Conservation (phyloP, 2,329 filamentous ascomycete species). For the Hypomyces rosellus region DNA sequence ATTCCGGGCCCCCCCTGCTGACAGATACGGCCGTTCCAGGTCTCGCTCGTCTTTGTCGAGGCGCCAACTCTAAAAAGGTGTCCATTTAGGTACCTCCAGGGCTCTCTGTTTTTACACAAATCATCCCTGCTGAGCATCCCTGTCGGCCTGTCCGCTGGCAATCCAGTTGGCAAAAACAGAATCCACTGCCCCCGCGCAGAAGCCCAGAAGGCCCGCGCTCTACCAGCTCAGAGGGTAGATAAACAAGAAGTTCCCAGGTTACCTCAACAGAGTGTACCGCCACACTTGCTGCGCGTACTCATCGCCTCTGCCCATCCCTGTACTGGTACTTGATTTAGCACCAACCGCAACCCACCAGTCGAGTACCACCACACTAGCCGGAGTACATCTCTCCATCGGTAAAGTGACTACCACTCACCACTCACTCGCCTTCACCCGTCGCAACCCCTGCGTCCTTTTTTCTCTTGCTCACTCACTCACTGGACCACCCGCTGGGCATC, state of each 20-base stretch:
- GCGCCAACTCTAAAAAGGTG: slow-evolving; percentile 15
- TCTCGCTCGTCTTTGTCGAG: background rate
- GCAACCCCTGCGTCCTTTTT: too few relatives aligned
- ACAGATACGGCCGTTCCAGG: slow-evolving; percentile 2
- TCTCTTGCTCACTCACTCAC: background rate
- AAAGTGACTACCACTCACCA: too few relatives aligned
- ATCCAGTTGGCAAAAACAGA: too few relatives aligned
- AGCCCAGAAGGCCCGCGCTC: background rate
- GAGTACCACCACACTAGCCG: too few relatives aligned
- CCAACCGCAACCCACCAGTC: background rate
- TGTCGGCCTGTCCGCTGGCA: slow-evolving; percentile 17
- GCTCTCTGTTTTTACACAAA: too few relatives aligned
- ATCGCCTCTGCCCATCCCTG: background rate
- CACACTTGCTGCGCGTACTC: slow-evolving; percentile 6
- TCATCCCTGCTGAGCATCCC: slow-evolving; percentile 14
- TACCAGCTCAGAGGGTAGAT: too few relatives aligned
- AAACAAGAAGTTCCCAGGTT: background rate
- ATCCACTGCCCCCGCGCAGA: slow-evolving; percentile 12
- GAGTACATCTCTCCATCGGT: too few relatives aligned
- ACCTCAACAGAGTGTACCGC: slow-evolving; percentile 5
- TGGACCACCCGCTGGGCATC: background rate
- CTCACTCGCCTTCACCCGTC: too few relatives aligned
- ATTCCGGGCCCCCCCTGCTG: background rate
- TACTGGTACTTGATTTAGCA: background rate
- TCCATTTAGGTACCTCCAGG: too few relatives aligned